These are phyloP conservation scores for Capsella bursapastoris DNA, from an alignment of 345 rosid genomes.

Conservation along the genomic window DNA sequence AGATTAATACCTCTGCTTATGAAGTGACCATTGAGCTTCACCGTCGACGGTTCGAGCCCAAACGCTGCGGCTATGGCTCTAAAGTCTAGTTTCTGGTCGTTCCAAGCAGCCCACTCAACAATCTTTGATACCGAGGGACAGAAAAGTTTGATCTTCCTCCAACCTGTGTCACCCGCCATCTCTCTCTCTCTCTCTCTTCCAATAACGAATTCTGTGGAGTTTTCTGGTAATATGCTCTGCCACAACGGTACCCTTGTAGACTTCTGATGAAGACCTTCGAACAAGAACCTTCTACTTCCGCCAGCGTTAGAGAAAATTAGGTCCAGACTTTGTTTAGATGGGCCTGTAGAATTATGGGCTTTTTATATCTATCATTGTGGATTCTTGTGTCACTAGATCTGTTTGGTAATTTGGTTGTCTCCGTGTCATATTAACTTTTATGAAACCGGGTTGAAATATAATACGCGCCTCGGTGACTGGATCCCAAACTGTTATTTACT, in stretches of 20 bases:
- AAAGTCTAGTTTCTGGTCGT: slow-evolving; percentile 68
- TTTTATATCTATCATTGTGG: neutral
- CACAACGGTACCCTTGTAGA: slow-evolving; percentile 29
- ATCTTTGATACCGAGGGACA: slow-evolving; percentile 64
- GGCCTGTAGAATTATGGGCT: neutral
- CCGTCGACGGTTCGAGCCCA: slow-evolving; percentile 70
- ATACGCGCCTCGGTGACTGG: no score
- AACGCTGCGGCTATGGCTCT: slow-evolving; percentile 67
- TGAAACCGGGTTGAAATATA: no score
- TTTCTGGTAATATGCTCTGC: slow-evolving; percentile 14
- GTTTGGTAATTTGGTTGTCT: no score
- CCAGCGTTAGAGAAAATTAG: neutral
- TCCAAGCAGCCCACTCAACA: slow-evolving; percentile 51
- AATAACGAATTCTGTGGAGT: slow-evolving; percentile 7
- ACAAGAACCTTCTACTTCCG: slow-evolving; percentile 17
- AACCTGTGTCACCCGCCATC: slow-evolving; percentile 35
- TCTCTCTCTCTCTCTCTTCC: slow-evolving; percentile 28
- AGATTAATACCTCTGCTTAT: slow-evolving; percentile 76
- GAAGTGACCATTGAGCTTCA: slow-evolving; percentile 85
- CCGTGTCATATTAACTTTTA: no score
- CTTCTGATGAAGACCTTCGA: slow-evolving; percentile 13
- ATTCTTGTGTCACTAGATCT: no score
- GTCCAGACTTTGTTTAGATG: neutral
- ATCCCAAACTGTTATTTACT: no score
- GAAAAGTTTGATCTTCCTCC: slow-evolving; percentile 57